Evolutionary conservation across 805 yeast species (phyloP).

Genomic region (Nematodospora valgi): DNA sequence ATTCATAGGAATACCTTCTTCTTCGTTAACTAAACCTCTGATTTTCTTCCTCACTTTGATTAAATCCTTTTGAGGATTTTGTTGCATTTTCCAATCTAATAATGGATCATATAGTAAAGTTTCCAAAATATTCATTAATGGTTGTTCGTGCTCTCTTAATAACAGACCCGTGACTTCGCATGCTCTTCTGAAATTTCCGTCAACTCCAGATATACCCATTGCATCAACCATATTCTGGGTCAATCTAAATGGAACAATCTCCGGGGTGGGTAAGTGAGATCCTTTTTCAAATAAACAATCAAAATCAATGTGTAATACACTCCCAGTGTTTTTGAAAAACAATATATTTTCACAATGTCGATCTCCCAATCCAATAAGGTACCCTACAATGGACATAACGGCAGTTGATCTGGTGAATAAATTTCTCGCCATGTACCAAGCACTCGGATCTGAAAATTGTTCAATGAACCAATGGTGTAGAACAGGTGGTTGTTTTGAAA

Average conservation of each 20-base stretch:
- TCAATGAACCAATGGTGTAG: conserved; percentile 85
- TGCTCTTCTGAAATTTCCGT: conserved; percentile 82
- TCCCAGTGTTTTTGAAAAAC: conserved; percentile 69
- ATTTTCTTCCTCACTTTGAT: conserved; percentile 73
- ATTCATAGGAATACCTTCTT: conserved; percentile 83
- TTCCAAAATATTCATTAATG: conserved; percentile 85
- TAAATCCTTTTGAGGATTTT: conserved; percentile 65
- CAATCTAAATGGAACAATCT: conserved; percentile 88
- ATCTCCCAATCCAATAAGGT: conserved; percentile 91
- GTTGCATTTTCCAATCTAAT: conserved; percentile 64
- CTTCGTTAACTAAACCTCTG: conserved; percentile 73
- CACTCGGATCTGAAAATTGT: conserved; percentile 81
- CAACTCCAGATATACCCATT: conserved; percentile 83
- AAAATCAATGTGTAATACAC: conserved; percentile 89
- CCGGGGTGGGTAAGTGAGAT: conserved; percentile 72
- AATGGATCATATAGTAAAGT: conserved; percentile 91
- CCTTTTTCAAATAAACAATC: conserved; percentile 94
- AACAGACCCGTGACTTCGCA: conserved; percentile 79
- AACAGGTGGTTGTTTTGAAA: conserved; percentile 57
- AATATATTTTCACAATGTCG: conserved; percentile 92
- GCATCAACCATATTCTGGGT: conserved; percentile 92
- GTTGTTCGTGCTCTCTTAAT: conserved; percentile 74
- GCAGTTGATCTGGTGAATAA: conserved; percentile 77
- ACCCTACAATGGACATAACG: conserved; percentile 97
- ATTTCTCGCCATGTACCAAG: conserved; percentile 81